Percentiles rank a stretch among this genome's conserved stretches.
These are phyloP conservation scores for Centaurea solstitialis DNA, from an alignment of 129 eudicot species.

Conservation along the genomic window DNA sequence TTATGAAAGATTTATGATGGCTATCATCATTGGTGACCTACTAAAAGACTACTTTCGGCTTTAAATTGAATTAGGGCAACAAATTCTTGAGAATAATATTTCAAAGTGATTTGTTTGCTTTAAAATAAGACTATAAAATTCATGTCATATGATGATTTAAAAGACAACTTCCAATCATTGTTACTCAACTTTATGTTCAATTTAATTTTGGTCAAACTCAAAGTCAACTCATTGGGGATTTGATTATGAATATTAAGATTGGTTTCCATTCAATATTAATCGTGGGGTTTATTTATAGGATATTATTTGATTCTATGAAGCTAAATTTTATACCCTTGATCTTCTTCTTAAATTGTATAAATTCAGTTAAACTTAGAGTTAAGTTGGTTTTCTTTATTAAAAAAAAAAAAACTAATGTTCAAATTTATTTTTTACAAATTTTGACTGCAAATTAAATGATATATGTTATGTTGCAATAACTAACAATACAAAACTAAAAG, in stretches of 20 bases:
- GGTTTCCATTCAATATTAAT: not conserved
- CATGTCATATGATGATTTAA: conserved; percentile 14
- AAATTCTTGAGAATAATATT: conserved; percentile 7
- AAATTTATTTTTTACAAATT: too few relatives aligned
- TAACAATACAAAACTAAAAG: too few relatives aligned
- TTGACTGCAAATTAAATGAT: too few relatives aligned
- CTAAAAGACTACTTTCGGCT: conserved; percentile 34
- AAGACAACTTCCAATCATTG: conserved; percentile 25
- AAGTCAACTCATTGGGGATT: conserved; percentile 9
- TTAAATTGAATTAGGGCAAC: conserved; percentile 13
- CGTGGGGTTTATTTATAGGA: too few relatives aligned
- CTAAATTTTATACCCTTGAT: too few relatives aligned
- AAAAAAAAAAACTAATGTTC: too few relatives aligned
- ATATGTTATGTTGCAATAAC: too few relatives aligned
- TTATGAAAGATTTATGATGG: conserved; percentile 15
- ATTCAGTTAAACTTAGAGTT: too few relatives aligned
- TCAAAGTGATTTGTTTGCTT: conserved; percentile 10
- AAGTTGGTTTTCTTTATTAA: too few relatives aligned
- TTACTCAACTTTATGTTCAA: conserved; percentile 17
- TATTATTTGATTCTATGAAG: too few relatives aligned
- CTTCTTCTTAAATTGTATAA: too few relatives aligned
- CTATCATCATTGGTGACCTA: conserved; percentile 22
- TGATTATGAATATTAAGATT: not conserved
- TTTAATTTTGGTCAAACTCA: conserved; percentile 24
- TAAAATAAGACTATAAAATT: not conserved